Evolutionary conservation across 2,329 filamentous ascomycete genomes (phyloP).

Genomic region (Dryadomyces quercivorus): DNA sequence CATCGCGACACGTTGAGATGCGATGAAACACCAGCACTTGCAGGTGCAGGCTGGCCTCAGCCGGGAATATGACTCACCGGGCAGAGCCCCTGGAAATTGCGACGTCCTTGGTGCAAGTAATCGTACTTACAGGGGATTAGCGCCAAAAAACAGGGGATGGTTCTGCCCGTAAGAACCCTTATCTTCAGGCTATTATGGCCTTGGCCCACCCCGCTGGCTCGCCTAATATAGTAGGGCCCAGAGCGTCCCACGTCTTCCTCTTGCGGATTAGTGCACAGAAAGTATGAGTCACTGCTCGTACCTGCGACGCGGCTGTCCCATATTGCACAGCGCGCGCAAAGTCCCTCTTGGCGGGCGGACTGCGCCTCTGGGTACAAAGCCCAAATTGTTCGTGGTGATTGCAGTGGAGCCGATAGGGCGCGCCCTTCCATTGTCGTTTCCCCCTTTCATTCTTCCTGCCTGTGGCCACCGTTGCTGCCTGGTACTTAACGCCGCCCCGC

Average conservation of each 20-base stretch:
- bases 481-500: slow-evolving; percentile 29
- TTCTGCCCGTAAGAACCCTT: background rate
- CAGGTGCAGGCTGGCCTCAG: background rate
- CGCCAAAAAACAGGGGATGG: background rate
- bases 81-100: background rate
- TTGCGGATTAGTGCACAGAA: slow-evolving; percentile 5
- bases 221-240: background rate
- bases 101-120: background rate
- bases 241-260: background rate
- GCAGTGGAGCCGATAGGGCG: background rate
- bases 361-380: too few species aligned
- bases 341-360: too few species aligned
- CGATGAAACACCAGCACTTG: background rate
- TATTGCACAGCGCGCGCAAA: background rate
- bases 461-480: slow-evolving; percentile 26
- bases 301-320: background rate
- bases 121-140: too few species aligned
- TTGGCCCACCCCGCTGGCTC: background rate
- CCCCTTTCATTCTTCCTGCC: slow-evolving; percentile 1
- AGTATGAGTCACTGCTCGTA: slow-evolving; percentile 17
- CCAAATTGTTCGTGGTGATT: too few species aligned
- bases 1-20: too few species aligned
- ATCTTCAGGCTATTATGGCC: background rate
- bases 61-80: background rate
- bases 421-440: background rate